These are phyloP conservation scores for Naegleria fowleri DNA, from an alignment of 208 protist genomes.

Conservation along the genomic window DNA sequence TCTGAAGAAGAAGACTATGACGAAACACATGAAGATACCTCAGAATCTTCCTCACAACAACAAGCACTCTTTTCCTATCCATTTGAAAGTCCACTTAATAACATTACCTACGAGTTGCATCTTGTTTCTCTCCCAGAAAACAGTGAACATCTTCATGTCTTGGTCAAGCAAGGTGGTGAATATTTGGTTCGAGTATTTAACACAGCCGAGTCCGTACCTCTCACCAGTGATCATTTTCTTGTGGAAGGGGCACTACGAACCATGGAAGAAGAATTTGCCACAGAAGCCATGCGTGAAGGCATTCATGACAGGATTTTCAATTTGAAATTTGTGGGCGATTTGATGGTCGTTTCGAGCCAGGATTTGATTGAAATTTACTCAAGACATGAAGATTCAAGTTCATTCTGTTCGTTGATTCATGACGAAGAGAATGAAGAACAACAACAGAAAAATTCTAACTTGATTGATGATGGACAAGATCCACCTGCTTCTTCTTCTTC, in stretches of 20 bases:
- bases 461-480: too few species aligned
- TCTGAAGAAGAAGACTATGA: too few species aligned
- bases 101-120: neutral
- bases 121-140: neutral
- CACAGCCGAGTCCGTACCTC: neutral
- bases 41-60: too few species aligned
- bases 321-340: neutral
- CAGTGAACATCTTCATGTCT: neutral
- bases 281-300: neutral
- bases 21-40: too few species aligned
- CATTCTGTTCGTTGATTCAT: neutral
- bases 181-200: neutral
- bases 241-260: too few species aligned
- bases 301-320: neutral
- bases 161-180: neutral
- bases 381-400: neutral
- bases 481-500: too few species aligned
- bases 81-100: neutral
- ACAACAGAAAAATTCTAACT: too few species aligned
- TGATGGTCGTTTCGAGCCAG: neutral
- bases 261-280: neutral
- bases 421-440: neutral
- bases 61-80: too few species aligned
- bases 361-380: neutral
- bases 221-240: too few species aligned